These are phyloP conservation scores for Aspergillus conjunctus DNA, from an alignment of 495 filamentous ascomycete genomes.

Conservation along the genomic window DNA sequence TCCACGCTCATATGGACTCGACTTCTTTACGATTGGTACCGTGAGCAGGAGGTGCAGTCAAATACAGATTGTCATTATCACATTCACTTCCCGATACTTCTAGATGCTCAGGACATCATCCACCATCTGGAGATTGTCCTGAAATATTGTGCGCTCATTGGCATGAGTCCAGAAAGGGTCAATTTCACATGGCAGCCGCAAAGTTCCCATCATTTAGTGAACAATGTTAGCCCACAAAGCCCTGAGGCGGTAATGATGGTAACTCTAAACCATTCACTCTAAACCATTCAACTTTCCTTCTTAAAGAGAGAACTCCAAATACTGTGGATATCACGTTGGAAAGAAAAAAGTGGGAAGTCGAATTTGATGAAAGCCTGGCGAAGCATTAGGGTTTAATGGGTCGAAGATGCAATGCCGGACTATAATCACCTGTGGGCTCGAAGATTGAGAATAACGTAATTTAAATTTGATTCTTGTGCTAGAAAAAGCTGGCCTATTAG, in stretches of 20 bases:
- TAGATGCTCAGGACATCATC: slow-evolving; percentile 46
- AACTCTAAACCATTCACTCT: slow-evolving; percentile 33
- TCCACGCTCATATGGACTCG: slow-evolving; percentile 31
- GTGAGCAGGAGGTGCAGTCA: slow-evolving; percentile 3
- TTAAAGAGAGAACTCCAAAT: slow-evolving; percentile 31
- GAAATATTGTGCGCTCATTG: slow-evolving; percentile 29
- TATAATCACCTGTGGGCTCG: slow-evolving; percentile 39
- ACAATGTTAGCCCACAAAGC: slow-evolving; percentile 11
- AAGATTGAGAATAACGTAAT: too few species aligned
- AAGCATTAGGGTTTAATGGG: slow-evolving; percentile 32
- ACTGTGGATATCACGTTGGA: slow-evolving; percentile 35
- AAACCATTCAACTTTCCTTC: slow-evolving; percentile 29
- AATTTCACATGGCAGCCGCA: slow-evolving; percentile 36
- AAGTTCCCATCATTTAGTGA: neutral
- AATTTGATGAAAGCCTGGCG: slow-evolving; percentile 41
- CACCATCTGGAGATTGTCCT: slow-evolving; percentile 29
- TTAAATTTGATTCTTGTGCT: too few species aligned
- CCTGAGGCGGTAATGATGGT: slow-evolving; percentile 25
- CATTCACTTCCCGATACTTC: slow-evolving; percentile 28
- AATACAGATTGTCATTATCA: neutral
- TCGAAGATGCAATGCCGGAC: slow-evolving; percentile 40
- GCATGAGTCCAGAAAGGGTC: slow-evolving; percentile 31
- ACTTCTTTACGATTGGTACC: slow-evolving; percentile 34
- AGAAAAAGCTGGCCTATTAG: too few species aligned
- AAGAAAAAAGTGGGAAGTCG: slow-evolving; percentile 42